Percentiles rank a stretch among this genome's conserved stretches.
Conservation (phyloP, 495 filamentous ascomycete genomes). For the Lindgomyces ingoldianus region DNA sequence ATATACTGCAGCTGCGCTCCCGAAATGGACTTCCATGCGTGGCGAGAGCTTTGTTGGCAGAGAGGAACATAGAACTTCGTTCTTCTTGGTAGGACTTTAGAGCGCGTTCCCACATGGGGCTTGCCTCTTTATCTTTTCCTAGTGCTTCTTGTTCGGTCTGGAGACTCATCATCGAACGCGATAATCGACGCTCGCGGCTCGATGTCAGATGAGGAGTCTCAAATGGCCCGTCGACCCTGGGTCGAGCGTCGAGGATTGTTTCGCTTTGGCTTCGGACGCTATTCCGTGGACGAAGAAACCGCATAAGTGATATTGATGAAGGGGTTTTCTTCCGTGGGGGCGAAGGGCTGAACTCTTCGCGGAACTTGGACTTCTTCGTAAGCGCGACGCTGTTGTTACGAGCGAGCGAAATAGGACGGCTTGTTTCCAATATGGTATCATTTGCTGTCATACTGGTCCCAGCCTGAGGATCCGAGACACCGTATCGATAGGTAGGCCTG, state of each 20-base stretch:
- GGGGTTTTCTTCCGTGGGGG: constrained; percentile 23
- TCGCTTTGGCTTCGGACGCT: constrained; percentile 27
- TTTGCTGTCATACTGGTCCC: not conserved
- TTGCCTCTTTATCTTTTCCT: constrained; percentile 12
- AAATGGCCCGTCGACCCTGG: constrained; percentile 8
- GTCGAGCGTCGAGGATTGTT: not conserved
- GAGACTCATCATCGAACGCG: constrained; percentile 21
- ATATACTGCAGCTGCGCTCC: constrained; percentile 23
- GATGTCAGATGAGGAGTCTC: not conserved
- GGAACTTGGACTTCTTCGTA: constrained; percentile 31
- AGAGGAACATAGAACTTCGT: constrained; percentile 28
- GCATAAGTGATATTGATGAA: constrained; percentile 12
- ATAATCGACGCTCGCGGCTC: constrained; percentile 14
- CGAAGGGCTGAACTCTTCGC: constrained; percentile 35
- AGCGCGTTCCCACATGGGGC: constrained; percentile 34
- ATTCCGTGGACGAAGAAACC: constrained; percentile 20
- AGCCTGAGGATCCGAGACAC: not conserved
- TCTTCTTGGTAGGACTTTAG: constrained; percentile 36
- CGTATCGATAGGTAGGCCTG: constrained; percentile 3
- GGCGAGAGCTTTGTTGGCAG: constrained; percentile 25
- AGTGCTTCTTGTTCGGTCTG: constrained; percentile 21
- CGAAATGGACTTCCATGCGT: constrained; percentile 23
- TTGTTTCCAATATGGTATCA: not conserved
- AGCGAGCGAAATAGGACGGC: not conserved
- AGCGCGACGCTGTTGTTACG: constrained; percentile 29